These are phyloP conservation scores for Avicennia marina DNA, from an alignment of 257 asterid species.

Conservation along the genomic window DNA sequence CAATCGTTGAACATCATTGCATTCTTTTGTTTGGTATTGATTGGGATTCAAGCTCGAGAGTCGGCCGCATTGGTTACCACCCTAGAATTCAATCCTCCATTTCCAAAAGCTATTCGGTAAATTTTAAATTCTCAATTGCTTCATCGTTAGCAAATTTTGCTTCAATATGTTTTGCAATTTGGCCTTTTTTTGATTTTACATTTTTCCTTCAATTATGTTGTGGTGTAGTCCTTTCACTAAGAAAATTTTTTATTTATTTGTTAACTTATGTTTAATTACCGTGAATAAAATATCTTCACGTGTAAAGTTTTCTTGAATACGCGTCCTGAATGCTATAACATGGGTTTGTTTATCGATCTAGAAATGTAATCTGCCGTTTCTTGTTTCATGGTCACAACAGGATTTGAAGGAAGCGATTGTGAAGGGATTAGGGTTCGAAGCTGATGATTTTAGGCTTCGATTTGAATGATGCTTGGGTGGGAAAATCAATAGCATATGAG, in stretches of 20 bases:
- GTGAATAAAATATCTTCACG: no score
- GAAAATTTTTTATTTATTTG: background rate
- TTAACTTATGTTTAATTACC: no score
- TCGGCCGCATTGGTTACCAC: slow-evolving; percentile 32
- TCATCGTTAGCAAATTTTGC: background rate
- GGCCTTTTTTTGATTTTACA: background rate
- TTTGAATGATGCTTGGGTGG: slow-evolving; percentile 78
- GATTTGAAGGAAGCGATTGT: slow-evolving; percentile 87
- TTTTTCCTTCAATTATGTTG: background rate
- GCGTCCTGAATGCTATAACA: background rate
- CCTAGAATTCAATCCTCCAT: slow-evolving; percentile 34
- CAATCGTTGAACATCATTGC: slow-evolving; percentile 16
- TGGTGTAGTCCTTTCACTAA: background rate
- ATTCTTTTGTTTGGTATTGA: slow-evolving; percentile 26
- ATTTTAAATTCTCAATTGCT: background rate
- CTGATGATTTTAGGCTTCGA: slow-evolving; percentile 86
- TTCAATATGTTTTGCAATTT: background rate
- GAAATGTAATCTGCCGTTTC: background rate
- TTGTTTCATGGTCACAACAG: slow-evolving; percentile 25
- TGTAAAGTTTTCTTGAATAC: no score
- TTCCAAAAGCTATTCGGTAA: slow-evolving; percentile 65
- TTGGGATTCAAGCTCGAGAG: slow-evolving; percentile 22
- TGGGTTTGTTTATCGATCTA: background rate
- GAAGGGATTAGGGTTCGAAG: slow-evolving; percentile 84
- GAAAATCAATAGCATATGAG: slow-evolving; percentile 84